These are phyloP conservation scores for Ophiocordyceps camponoti-rufipedis DNA, from an alignment of 2,329 filamentous ascomycete genomes.

Conservation along the genomic window DNA sequence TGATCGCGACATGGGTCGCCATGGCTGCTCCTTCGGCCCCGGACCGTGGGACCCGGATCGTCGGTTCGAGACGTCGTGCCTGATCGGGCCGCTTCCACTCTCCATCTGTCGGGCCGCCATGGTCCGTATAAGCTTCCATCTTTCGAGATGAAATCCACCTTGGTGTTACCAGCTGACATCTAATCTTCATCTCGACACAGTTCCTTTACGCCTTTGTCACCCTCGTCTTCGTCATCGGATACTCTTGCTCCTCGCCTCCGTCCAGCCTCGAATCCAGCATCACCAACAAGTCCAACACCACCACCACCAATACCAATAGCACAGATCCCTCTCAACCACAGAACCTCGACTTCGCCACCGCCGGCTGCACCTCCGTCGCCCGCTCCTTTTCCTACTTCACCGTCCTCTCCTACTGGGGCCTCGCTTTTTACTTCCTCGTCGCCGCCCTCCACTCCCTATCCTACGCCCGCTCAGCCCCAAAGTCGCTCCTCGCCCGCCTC, in stretches of 20 bases:
- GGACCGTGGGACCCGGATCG: constrained; percentile 35
- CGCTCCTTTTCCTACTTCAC: constrained; percentile 69
- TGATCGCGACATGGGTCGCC: neutral
- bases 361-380: constrained; percentile 26
- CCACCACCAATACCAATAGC: neutral
- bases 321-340: neutral
- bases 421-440: constrained; percentile 60
- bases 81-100: constrained; percentile 48
- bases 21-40: constrained; percentile 13
- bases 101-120: constrained; percentile 37
- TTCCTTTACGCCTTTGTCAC: constrained; percentile 51
- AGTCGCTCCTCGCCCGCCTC: constrained; percentile 28
- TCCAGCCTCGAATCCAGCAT: neutral
- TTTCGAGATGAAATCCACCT: neutral
- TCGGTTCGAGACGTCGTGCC: constrained; percentile 66
- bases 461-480: constrained; percentile 32
- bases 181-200: constrained; percentile 17
- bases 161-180: neutral
- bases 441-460: constrained; percentile 49
- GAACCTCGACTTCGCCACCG: constrained; percentile 19
- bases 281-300: neutral
- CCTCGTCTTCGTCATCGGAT: constrained; percentile 51
- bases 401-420: constrained; percentile 62
- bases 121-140: constrained; percentile 16
- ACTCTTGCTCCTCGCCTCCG: constrained; percentile 27